A percentile compares a stretch with the other conserved stretches of the same genome.
Evolutionary conservation across 1,284 basidiomycete genomes (phyloP).

Genomic region (Xanthoconium separans): DNA sequence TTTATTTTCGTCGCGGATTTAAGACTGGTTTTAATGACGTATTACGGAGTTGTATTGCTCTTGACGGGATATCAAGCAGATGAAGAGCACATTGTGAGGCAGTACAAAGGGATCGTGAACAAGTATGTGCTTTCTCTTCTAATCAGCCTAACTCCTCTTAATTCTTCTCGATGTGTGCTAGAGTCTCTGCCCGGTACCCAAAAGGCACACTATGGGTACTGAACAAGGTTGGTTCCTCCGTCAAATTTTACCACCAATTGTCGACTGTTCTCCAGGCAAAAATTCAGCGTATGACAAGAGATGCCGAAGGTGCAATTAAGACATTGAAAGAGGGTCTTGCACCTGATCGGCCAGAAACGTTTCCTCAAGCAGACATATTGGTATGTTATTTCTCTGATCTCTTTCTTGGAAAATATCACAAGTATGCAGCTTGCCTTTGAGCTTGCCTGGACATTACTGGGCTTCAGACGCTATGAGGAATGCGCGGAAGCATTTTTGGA

Average conservation of each 20-base stretch:
- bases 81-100: slow-evolving; percentile 58
- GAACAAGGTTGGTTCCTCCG: slow-evolving; percentile 49
- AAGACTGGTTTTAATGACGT: slow-evolving; percentile 78
- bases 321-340: slow-evolving; percentile 60
- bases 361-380: slow-evolving; percentile 70
- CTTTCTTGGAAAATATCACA: background rate
- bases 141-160: background rate
- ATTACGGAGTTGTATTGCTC: slow-evolving; percentile 68
- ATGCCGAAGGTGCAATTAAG: slow-evolving; percentile 61
- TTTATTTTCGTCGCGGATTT: background rate
- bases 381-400: slow-evolving; percentile 32
- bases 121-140: slow-evolving; percentile 38
- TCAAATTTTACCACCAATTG: background rate
- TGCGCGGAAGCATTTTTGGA: slow-evolving; percentile 63
- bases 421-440: slow-evolving; percentile 64
- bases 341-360: slow-evolving; percentile 48
- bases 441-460: slow-evolving; percentile 71
- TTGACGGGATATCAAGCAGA: slow-evolving; percentile 74
- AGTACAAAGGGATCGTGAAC: slow-evolving; percentile 63
- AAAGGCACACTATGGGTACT: slow-evolving; percentile 73
- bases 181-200: slow-evolving; percentile 59
- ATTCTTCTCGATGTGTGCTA: slow-evolving; percentile 15
- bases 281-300: slow-evolving; percentile 66
- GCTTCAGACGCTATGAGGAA: slow-evolving; percentile 63
- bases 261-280: slow-evolving; percentile 53